phyloP scores from a whole-genome alignment of 139 green algal species.

The Pseudopediastrum boryanum region DNA sequence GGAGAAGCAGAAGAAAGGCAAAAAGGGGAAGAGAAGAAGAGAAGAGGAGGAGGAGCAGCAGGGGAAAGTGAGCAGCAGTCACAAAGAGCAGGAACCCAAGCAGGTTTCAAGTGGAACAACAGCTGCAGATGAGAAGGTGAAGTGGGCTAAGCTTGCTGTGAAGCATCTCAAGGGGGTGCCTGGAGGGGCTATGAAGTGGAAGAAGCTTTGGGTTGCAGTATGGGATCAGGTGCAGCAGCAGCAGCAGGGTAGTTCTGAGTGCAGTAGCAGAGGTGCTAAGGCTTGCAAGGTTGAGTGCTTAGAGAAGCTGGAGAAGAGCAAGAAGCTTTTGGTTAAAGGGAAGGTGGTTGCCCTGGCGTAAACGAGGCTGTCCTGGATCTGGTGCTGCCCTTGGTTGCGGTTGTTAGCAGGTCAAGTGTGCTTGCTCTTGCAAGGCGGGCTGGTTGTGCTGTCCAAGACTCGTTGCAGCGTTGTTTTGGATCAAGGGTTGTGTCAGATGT shows the following conservation, averaged over 20 bases:
- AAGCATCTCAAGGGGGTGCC: neutral
- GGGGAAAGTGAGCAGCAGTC: neutral
- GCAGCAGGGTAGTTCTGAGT: neutral
- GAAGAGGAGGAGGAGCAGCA: slow-evolving; percentile 7
- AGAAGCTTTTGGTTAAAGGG: slow-evolving; percentile 6
- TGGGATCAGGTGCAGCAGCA: neutral
- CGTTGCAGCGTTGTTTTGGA: no score
- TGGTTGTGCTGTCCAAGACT: no score
- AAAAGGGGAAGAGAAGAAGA: neutral
- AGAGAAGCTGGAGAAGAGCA: slow-evolving; percentile 11
- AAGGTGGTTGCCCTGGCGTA: slow-evolving; percentile 3
- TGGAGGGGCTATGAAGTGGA: slow-evolving; percentile 21
- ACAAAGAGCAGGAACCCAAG: neutral
- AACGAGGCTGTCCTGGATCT: no score
- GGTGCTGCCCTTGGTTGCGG: no score
- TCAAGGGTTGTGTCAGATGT: no score
- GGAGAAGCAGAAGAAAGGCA: neutral
- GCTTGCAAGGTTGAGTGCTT: neutral
- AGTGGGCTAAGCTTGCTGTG: slow-evolving; percentile 28
- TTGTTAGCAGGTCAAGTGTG: no score
- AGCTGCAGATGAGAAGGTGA: slow-evolving; percentile 13
- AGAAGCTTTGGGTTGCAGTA: slow-evolving; percentile 18
- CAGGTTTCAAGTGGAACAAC: neutral
- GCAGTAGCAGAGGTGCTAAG: no score
- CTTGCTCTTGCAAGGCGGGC: no score